These are phyloP conservation scores for Chaetothyriales sp. DNA, from an alignment of 2,329 filamentous ascomycete genomes.

Conservation along the genomic window DNA sequence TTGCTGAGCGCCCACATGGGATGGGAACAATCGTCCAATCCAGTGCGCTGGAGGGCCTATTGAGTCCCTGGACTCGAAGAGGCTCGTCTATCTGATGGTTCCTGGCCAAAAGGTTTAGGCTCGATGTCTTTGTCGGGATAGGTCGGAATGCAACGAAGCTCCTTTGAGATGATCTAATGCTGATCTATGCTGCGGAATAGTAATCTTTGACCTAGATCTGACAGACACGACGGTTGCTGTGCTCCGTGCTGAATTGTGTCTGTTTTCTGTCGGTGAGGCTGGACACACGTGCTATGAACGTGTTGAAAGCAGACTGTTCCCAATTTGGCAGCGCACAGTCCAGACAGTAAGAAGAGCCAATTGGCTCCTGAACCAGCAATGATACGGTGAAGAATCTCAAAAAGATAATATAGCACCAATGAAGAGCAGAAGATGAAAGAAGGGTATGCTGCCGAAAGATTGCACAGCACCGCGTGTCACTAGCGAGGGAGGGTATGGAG, in stretches of 20 bases:
- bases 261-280: neutral
- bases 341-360: neutral
- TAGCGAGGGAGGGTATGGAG: conserved; percentile 4
- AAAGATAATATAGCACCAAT: neutral
- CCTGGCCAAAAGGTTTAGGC: neutral
- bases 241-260: neutral
- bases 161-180: neutral
- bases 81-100: neutral
- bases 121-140: neutral
- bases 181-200: neutral
- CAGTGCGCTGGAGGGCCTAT: too few relatives aligned
- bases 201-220: neutral
- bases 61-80: neutral
- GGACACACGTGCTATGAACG: neutral
- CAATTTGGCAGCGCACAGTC: neutral
- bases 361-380: neutral
- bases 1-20: neutral
- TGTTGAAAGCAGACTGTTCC: neutral
- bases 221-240: neutral
- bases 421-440: neutral
- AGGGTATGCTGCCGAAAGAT: neutral
- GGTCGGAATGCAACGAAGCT: neutral
- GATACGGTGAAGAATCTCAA: neutral
- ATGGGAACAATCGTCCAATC: neutral
- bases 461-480: neutral